Evolutionary conservation across 257 asterid species (phyloP).

Genomic region (Petunia secreta): DNA sequence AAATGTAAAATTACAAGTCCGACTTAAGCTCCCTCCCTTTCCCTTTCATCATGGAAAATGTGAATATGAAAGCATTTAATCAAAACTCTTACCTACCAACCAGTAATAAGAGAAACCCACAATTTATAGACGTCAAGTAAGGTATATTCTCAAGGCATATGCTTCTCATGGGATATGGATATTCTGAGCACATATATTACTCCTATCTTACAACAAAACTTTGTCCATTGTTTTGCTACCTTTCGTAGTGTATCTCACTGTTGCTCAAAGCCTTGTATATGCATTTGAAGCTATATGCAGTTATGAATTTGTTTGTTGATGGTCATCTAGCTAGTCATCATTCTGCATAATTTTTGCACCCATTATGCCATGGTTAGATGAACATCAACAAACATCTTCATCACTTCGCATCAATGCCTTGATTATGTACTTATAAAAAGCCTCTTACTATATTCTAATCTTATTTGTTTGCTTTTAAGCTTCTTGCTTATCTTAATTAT

Average conservation of each 20-base stretch:
- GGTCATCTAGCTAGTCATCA: conserved; percentile 24
- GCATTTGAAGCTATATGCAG: neutral
- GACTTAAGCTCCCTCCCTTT: neutral
- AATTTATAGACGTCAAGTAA: conserved; percentile 17
- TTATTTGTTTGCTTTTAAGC: too few relatives aligned
- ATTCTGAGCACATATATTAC: too few relatives aligned
- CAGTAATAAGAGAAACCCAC: neutral
- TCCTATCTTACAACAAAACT: too few relatives aligned
- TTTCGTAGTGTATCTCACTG: neutral
- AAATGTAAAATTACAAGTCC: too few relatives aligned
- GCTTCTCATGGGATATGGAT: neutral
- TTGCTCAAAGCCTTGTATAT: neutral
- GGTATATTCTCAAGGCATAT: conserved; percentile 19
- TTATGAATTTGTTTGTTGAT: conserved; percentile 25
- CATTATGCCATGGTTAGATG: conserved; percentile 11
- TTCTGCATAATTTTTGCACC: neutral
- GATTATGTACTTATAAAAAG: too few relatives aligned
- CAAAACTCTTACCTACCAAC: neutral
- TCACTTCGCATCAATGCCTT: neutral
- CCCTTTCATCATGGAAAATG: neutral
- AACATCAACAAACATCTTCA: conserved; percentile 26
- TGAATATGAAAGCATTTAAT: neutral
- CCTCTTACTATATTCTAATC: too few relatives aligned
- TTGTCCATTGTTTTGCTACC: neutral
- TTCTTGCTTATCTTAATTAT: too few relatives aligned